These are phyloP conservation scores for Chaetoceros tenuissimus DNA, from an alignment of 108 stramenopile genomes.

Conservation along the genomic window DNA sequence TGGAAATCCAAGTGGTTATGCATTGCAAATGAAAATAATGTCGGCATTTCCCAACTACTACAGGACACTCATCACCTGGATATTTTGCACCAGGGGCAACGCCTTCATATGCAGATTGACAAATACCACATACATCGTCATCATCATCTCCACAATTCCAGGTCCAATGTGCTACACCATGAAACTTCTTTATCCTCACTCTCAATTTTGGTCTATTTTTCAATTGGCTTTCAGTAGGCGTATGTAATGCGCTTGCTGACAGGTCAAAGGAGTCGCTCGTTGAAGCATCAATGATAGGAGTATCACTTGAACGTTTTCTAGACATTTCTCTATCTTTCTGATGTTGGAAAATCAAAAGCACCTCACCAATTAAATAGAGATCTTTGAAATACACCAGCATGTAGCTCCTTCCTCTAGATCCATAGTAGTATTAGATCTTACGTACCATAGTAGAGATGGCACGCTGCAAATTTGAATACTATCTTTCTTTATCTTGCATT, in stretches of 20 bases:
- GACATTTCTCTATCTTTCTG: no score
- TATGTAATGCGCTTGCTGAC: neutral
- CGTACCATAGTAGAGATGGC: no score
- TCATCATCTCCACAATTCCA: slow-evolving; percentile 58
- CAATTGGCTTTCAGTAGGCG: neutral
- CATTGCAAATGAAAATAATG: slow-evolving; percentile 90
- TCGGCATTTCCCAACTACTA: slow-evolving; percentile 81
- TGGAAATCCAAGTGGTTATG: slow-evolving; percentile 57
- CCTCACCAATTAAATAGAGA: no score
- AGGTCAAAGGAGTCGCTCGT: neutral
- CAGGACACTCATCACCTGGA: slow-evolving; percentile 87
- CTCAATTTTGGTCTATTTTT: slow-evolving; percentile 31
- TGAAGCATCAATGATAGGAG: slow-evolving; percentile 2
- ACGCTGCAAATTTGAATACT: no score
- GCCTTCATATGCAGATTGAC: slow-evolving; percentile 85
- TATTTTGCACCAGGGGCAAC: slow-evolving; percentile 76
- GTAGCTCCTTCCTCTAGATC: no score
- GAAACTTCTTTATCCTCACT: slow-evolving; percentile 66
- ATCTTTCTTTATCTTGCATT: no score
- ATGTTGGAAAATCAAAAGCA: no score
- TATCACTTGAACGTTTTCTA: slow-evolving; percentile 29
- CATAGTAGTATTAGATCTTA: no score
- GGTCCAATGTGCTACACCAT: slow-evolving; percentile 82
- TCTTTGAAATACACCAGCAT: no score
- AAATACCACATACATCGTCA: slow-evolving; percentile 87